Evolutionary conservation across 495 filamentous ascomycete species (phyloP).

Genomic region (Zalerion maritima): DNA sequence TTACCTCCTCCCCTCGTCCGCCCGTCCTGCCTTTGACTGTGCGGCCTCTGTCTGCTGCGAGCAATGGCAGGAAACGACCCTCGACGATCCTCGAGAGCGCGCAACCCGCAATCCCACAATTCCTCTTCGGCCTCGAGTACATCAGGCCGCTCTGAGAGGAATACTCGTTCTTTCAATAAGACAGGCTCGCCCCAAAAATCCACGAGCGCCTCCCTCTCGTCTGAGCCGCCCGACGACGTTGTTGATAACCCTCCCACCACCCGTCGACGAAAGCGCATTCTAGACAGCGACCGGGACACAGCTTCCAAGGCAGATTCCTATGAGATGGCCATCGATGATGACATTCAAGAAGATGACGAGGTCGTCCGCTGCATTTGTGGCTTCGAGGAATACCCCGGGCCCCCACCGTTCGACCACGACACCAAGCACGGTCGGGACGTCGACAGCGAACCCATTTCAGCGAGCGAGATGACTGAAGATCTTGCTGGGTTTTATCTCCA

Average conservation of each 20-base stretch:
- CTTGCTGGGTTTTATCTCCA: conserved; percentile 92
- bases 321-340: conserved; percentile 41
- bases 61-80: conserved; percentile 48
- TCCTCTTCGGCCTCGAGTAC: conserved; percentile 62
- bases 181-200: conserved; percentile 58
- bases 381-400: conserved; percentile 85
- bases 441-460: conserved; percentile 40
- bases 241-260: conserved; percentile 36
- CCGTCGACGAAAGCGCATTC: conserved; percentile 56
- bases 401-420: conserved; percentile 53
- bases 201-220: conserved; percentile 53
- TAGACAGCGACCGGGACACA: conserved; percentile 45
- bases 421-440: conserved; percentile 35
- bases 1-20: conserved; percentile 4
- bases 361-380: conserved; percentile 91
- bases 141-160: conserved; percentile 49
- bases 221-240: conserved; percentile 65
- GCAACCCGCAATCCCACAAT: conserved; percentile 63
- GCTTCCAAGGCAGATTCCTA: conserved; percentile 32
- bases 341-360: conserved; percentile 76
- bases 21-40: conserved; percentile 14
- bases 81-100: conserved; percentile 84
- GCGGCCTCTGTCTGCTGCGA: conserved; percentile 14
- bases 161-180: conserved; percentile 56
- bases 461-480: conserved; percentile 66